A percentile compares a stretch with the other conserved stretches of the same genome.
Conservation (phyloP, 2,329 filamentous ascomycete genomes). For the Ambrosiella xylebori region DNA sequence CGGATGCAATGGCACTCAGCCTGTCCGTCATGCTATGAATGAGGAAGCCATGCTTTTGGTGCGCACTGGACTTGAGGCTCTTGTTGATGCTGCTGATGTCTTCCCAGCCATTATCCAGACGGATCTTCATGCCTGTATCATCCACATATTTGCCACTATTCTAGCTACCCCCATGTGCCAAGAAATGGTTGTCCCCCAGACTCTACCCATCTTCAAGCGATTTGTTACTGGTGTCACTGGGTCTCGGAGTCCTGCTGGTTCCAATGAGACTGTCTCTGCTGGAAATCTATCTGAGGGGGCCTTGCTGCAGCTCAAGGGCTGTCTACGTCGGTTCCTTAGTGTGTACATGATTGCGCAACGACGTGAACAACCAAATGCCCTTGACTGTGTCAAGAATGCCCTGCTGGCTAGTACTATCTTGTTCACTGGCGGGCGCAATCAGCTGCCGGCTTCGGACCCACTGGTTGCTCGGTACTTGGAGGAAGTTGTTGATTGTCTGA, state of each 20-base stretch:
- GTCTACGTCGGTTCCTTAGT: conserved; percentile 63
- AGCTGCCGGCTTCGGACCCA: conserved; percentile 57
- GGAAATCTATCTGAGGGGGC: conserved; percentile 31
- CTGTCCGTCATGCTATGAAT: conserved; percentile 58
- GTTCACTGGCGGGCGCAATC: conserved; percentile 61
- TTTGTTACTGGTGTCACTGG: conserved; percentile 63
- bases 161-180: conserved; percentile 73
- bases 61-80: conserved; percentile 61
- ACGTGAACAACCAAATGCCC: conserved; percentile 54
- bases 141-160: conserved; percentile 91
- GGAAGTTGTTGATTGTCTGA: conserved; percentile 71
- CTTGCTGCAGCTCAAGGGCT: conserved; percentile 59
- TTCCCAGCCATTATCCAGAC: conserved; percentile 95
- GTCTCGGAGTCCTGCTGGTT: conserved; percentile 19
- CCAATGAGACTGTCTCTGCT: conserved; percentile 19
- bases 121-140: conserved; percentile 86
- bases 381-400: conserved; percentile 84
- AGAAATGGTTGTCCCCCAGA: conserved; percentile 71
- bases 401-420: conserved; percentile 78
- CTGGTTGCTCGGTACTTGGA: conserved; percentile 59
- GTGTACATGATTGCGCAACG: conserved; percentile 64
- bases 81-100: conserved; percentile 87
- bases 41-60: conserved; percentile 76
- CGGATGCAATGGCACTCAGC: conserved; percentile 26
- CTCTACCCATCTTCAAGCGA: conserved; percentile 77